Conservation (phyloP, 2,329 filamentous ascomycete species). For the Phialophora verrucosa region DNA sequence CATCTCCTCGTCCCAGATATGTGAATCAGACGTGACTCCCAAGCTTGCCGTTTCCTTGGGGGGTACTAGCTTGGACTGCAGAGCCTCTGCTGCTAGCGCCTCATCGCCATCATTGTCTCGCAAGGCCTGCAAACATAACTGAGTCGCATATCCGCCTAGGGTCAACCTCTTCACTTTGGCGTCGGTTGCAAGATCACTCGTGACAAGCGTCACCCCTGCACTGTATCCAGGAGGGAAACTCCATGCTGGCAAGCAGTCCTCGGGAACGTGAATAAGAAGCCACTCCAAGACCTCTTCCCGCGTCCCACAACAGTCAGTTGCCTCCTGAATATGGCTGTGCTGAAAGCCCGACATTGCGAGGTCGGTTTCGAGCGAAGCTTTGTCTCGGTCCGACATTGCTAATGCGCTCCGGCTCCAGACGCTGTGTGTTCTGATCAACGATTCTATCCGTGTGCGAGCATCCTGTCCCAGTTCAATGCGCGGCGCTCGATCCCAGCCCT, state of each 20-base stretch:
- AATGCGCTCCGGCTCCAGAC: conserved; percentile 86
- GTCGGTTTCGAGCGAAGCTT: conserved; percentile 70
- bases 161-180: conserved; percentile 81
- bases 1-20: conserved; percentile 84
- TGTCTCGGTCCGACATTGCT: conserved; percentile 64
- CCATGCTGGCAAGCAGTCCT: conserved; percentile 94
- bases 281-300: conserved; percentile 92
- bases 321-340: conserved; percentile 87
- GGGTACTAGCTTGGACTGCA: conserved; percentile 69
- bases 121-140: conserved; percentile 79
- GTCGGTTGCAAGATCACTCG: conserved; percentile 79
- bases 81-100: conserved; percentile 73
- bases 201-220: conserved; percentile 84
- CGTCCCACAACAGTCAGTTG: conserved; percentile 84
- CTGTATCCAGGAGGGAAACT: conserved; percentile 89
- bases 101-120: conserved; percentile 75
- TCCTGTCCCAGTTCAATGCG: conserved; percentile 91
- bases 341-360: conserved; percentile 82
- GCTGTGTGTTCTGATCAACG: conserved; percentile 74
- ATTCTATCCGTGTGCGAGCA: conserved; percentile 79
- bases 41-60: conserved; percentile 25
- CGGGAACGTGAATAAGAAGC: conserved; percentile 94
- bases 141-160: conserved; percentile 80
- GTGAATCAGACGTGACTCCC: conserved; percentile 43
- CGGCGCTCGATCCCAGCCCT: conserved; percentile 79